A percentile compares a stretch with the other conserved stretches of the same genome.
Conservation (phyloP, 2,329 filamentous ascomycete species). For the Fusarium siculi region DNA sequence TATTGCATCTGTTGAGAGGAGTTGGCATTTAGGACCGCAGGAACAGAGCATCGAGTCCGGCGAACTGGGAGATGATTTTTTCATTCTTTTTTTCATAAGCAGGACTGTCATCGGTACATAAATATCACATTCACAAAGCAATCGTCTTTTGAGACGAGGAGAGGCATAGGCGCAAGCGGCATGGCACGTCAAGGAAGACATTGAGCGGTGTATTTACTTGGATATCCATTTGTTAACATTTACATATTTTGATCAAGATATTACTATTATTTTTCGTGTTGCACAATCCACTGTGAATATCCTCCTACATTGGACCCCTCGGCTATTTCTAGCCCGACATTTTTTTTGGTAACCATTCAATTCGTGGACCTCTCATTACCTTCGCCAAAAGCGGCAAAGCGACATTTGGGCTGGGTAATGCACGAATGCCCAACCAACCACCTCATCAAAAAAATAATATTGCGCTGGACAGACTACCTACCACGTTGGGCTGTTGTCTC, state of each 20-base stretch:
- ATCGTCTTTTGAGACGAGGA: slow-evolving; percentile 17
- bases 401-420: slow-evolving; percentile 23
- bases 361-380: slow-evolving; percentile 5
- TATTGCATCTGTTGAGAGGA: slow-evolving; percentile 38
- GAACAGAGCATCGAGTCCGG: slow-evolving; percentile 12
- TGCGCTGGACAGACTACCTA: background rate
- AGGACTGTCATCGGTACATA: slow-evolving; percentile 12
- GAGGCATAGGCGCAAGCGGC: slow-evolving; percentile 31
- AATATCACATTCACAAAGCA: slow-evolving; percentile 24
- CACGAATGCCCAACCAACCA: slow-evolving; percentile 41
- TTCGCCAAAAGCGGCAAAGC: slow-evolving; percentile 24
- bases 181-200: slow-evolving; percentile 15
- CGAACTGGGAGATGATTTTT: slow-evolving; percentile 16
- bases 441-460: slow-evolving; percentile 13
- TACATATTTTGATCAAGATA: slow-evolving; percentile 27
- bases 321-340: background rate
- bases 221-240: slow-evolving; percentile 41
- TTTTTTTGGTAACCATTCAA: background rate
- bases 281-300: background rate
- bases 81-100: background rate
- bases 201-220: slow-evolving; percentile 36
- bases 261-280: slow-evolving; percentile 6
- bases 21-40: slow-evolving; percentile 9
- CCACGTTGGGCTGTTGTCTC: slow-evolving; percentile 9
- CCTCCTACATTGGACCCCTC: background rate